Conservation (phyloP, 1,284 basidiomycete species). For the Ceratobasidium papillatum region DNA sequence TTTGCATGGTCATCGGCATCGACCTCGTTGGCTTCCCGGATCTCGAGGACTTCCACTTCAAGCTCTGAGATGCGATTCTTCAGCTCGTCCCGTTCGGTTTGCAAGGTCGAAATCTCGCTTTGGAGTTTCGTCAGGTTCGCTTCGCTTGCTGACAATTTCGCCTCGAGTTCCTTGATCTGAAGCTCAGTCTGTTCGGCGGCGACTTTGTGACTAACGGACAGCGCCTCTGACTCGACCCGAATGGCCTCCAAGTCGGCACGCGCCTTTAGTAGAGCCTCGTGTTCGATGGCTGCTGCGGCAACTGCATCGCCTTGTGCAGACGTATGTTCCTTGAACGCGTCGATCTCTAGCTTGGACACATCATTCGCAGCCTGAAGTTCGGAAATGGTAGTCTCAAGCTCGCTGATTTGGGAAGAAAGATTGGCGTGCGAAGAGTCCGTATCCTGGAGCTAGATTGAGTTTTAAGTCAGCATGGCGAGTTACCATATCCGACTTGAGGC, state of each 20-base stretch:
- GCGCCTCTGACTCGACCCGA: slow-evolving; percentile 61
- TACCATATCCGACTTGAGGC: not conserved
- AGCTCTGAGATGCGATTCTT: slow-evolving; percentile 78
- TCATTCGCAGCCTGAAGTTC: slow-evolving; percentile 49
- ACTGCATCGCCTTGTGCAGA: slow-evolving; percentile 58
- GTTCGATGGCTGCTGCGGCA: slow-evolving; percentile 64
- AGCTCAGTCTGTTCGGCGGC: slow-evolving; percentile 60
- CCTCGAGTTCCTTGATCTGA: slow-evolving; percentile 58
- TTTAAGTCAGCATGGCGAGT: not conserved
- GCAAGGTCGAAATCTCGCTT: slow-evolving; percentile 64
- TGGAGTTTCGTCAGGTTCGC: slow-evolving; percentile 28
- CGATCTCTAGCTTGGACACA: slow-evolving; percentile 63
- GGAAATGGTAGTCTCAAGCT: slow-evolving; percentile 17
- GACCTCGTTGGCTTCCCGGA: slow-evolving; percentile 73
- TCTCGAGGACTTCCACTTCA: slow-evolving; percentile 79
- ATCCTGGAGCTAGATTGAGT: slow-evolving; percentile 26
- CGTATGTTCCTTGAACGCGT: slow-evolving; percentile 55
- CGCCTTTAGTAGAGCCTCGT: slow-evolving; percentile 69
- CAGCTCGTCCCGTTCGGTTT: slow-evolving; percentile 75
- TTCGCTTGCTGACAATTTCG: slow-evolving; percentile 19
- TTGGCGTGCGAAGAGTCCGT: slow-evolving; percentile 20
- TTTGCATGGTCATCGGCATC: slow-evolving; percentile 66
- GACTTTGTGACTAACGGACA: slow-evolving; percentile 62
- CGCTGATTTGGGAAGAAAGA: slow-evolving; percentile 13
- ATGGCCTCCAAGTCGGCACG: slow-evolving; percentile 67